These are phyloP conservation scores for Coemansia nantahalensis DNA, from an alignment of 192 early-diverging fungal genomes.

Conservation along the genomic window DNA sequence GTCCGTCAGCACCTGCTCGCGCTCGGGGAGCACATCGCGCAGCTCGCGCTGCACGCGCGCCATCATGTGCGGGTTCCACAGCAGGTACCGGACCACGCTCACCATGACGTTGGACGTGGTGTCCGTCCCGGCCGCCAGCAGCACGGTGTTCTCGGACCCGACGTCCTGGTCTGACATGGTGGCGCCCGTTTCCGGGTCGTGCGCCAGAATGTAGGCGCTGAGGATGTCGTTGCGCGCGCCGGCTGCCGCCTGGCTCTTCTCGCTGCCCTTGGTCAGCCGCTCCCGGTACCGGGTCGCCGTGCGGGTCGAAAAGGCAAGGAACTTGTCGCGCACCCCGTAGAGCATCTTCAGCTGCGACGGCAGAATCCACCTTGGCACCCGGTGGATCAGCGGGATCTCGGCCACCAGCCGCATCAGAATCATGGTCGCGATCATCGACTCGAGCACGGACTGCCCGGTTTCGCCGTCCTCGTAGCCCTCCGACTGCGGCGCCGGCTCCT, in stretches of 20 bases:
- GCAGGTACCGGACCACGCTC: slow-evolving; percentile 10
- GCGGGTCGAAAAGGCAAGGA: slow-evolving; percentile 2
- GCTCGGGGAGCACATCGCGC: slow-evolving; percentile 3
- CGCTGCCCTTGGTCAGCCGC: slow-evolving; percentile 1
- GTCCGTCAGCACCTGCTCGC: slow-evolving; percentile 3
- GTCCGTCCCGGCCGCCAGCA: slow-evolving; percentile 28
- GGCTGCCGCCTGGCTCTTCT: background rate
- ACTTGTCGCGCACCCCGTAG: slow-evolving; percentile 7
- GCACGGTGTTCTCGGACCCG: slow-evolving; percentile 22
- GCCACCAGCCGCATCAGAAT: slow-evolving; percentile 23
- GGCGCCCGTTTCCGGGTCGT: slow-evolving; percentile 24
- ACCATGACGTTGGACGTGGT: slow-evolving; percentile 16
- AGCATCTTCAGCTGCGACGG: slow-evolving; percentile 5
- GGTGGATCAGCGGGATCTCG: slow-evolving; percentile 9
- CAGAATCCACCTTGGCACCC: slow-evolving; percentile 1
- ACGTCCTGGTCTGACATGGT: slow-evolving; percentile 12
- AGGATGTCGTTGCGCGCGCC: slow-evolving; percentile 14
- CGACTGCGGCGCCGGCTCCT: background rate
- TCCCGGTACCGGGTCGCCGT: slow-evolving; percentile 3
- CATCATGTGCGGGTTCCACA: slow-evolving; percentile 18
- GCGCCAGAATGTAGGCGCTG: slow-evolving; percentile 12
- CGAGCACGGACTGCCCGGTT: slow-evolving; percentile 6
- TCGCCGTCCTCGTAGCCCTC: background rate
- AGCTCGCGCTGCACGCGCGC: background rate
- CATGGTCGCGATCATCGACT: slow-evolving; percentile 19